Evolutionary conservation across 2,329 filamentous ascomycete genomes (phyloP).

Genomic region (Penicillium sp.): DNA sequence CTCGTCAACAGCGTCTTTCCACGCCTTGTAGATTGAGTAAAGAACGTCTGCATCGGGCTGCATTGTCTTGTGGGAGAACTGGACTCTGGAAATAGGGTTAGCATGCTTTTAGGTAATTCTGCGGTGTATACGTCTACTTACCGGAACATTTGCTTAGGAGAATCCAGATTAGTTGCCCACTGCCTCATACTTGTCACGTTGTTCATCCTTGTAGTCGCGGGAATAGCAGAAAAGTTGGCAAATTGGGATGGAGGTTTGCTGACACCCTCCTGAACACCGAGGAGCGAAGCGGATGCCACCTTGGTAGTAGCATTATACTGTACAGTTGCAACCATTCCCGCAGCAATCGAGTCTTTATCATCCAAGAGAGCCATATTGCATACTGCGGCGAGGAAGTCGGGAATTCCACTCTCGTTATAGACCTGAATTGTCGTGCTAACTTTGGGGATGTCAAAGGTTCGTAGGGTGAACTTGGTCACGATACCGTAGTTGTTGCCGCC

Average conservation of each 20-base stretch:
- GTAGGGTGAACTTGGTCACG: constrained; percentile 37
- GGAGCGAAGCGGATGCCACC: constrained; percentile 22
- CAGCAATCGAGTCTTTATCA: constrained; percentile 28
- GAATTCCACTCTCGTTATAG: constrained; percentile 30
- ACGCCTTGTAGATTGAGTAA: constrained; percentile 37
- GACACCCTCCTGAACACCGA: constrained; percentile 42
- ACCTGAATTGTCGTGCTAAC: constrained; percentile 41
- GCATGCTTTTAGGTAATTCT: not conserved
- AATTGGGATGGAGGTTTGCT: constrained; percentile 39
- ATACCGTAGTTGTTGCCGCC: constrained; percentile 41
- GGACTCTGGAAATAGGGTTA: constrained; percentile 27
- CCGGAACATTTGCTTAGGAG: constrained; percentile 44
- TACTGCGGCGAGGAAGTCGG: constrained; percentile 34
- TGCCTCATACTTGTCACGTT: constrained; percentile 33
- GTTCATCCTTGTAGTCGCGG: constrained; percentile 23
- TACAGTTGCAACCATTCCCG: constrained; percentile 39
- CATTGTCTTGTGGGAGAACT: constrained; percentile 45
- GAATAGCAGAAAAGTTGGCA: constrained; percentile 37
- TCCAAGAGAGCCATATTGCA: constrained; percentile 29
- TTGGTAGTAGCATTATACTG: constrained; percentile 32
- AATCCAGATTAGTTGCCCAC: constrained; percentile 33
- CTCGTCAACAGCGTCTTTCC: constrained; percentile 39
- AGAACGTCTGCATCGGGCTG: constrained; percentile 40
- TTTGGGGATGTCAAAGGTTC: constrained; percentile 24
- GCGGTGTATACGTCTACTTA: constrained; percentile 11